Evolutionary conservation across 495 filamentous ascomycete species (phyloP), one percentile per base, ranked within the genome.

Genomic region (Pyronema domesticum): DNA sequence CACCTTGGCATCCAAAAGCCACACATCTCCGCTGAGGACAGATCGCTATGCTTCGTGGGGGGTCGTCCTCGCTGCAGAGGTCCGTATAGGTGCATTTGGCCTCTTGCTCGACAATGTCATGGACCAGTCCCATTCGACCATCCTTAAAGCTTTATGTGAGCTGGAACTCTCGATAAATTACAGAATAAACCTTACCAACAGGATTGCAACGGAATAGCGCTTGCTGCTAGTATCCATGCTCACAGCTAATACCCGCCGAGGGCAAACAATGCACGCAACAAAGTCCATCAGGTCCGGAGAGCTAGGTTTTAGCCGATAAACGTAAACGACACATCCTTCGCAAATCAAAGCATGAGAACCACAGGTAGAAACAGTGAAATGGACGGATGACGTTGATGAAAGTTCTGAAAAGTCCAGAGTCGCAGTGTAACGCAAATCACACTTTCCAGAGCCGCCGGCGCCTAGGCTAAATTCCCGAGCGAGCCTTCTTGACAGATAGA

Each of bases 11-110:
- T 14, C 83, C 82, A 68, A 85, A 86, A 1, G 82, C 83, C 10
- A 84, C 76, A 59, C 80, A 83, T 15, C 74, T 73, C 34, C 80
- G 73, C 34, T 79, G 76, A 9, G 82, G 83, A 55, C 78, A 84
- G 47, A 87, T 76, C 0, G 82, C 78, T 5, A 86, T 75, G 9
- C 76, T 80, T 51, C 75, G 74, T 5, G 83, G 82, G 15, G 77
- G 77, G 55, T 84, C 77, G 53, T 83, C 75, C 8, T 74, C 70
- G 1, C 75, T 79, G 63, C 82, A 83, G 43, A 87, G 56, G 54
- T 82, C 73, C 19, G 73, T 69, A 57, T 79, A 79, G 59, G 58
- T 57, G 17, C 51, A 67, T 53, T 57, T 61, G 1, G 51, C 44
- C 49, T 59, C 57, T 34, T 57, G 63, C 37, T 66, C 63, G 7